Base-by-base conservation (phyloP, 1,139 yeast species). In the Lizanozyma gosingica region DNA sequence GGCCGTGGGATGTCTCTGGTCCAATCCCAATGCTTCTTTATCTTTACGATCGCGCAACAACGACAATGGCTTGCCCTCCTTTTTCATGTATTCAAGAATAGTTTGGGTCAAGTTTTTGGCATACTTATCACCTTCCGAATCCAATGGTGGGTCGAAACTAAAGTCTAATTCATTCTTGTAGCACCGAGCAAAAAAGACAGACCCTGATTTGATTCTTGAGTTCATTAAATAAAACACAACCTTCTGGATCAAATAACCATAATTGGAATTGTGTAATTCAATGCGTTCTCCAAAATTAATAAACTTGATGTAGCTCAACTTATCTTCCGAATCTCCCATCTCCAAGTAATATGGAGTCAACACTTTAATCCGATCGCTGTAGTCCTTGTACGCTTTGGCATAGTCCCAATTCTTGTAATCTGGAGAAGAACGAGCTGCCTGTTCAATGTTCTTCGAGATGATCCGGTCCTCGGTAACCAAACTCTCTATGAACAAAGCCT, bases 221-320 rank as follows among this genome's bases (percentile, higher is more conserved):
- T 90, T 90, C 87, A 90, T 84, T 54, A 90, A 67, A 61, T 85
- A 90, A 59, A 86, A 87, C 17, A 90, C 87, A 36, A 90, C 92
- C 53, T 92, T 83, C 57, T 90, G 86, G 47, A 87, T 81, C 57
- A 92, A 71, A 59, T 90, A 92, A 14, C 97, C 97, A 50, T 85
- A 77, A 50, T 83, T 82, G 34, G 92, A 80, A 53, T 85, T 79
- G 62, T 85, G 83, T 45, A 92, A 75, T 41, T 84, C 80, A 44
- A 94, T 73, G 45, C 84, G 65, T 56, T 88, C 92, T n/a, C 96
- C 95, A 57, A 90, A 92, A 58, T 92, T 88, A 53, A 86, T 81
- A 50, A 86, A 77, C 59, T 87, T 86, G 55, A 90, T 83, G 59
- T 78, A 90, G 32, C 85, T 78, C 43, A 87, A 63, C 15, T 68